Percentiles rank a stretch among this genome's conserved stretches.
Evolutionary conservation across 441 rosid genomes (phyloP).

Genomic region (Gossypium aridum): DNA sequence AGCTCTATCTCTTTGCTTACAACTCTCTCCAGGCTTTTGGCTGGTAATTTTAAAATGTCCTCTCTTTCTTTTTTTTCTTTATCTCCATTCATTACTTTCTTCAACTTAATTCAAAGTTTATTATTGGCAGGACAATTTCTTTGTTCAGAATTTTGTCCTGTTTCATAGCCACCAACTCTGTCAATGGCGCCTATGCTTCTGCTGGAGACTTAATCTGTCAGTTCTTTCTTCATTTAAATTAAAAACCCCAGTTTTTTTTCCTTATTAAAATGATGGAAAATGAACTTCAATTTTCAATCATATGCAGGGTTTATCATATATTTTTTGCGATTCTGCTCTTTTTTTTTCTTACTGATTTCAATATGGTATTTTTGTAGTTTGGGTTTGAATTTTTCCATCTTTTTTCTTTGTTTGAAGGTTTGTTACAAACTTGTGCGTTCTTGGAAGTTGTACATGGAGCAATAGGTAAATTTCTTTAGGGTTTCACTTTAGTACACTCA

Average conservation of each 20-base stretch:
- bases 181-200: constrained; percentile 54
- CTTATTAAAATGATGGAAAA: not conserved
- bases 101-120: not conserved
- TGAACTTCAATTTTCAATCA: not conserved
- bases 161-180: constrained; percentile 31
- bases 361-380: not conserved
- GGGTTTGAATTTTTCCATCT: constrained; percentile 5
- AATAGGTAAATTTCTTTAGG: constrained; percentile 31
- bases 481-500: not conserved
- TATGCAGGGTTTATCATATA: not conserved
- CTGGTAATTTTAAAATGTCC: constrained; percentile 34
- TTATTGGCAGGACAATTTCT: constrained; percentile 42
- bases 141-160: constrained; percentile 34
- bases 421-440: constrained; percentile 49
- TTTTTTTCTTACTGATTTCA: not conserved
- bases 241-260: not conserved
- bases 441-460: constrained; percentile 90
- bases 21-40: constrained; percentile 62
- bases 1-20: constrained; percentile 60
- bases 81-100: not conserved
- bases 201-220: constrained; percentile 64
- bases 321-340: not conserved
- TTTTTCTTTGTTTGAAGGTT: constrained; percentile 32
- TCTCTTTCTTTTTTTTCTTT: not conserved
- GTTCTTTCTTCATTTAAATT: constrained; percentile 16